phyloP scores from a whole-genome alignment of 2,329 filamentous ascomycete species.

The Trichothecium sympodiale region DNA sequence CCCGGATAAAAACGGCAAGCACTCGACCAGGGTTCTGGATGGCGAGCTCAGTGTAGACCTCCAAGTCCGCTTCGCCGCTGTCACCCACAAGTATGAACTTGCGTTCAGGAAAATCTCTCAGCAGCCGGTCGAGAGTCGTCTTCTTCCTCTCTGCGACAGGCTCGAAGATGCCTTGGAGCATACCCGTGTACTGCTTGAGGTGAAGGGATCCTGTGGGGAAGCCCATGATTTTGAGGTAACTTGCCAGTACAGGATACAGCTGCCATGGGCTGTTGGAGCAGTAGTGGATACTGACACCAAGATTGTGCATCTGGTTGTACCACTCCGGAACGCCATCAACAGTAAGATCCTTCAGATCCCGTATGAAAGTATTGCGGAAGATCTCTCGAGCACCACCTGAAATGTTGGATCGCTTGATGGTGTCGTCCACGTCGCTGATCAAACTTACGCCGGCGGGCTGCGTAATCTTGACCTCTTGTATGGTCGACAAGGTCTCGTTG shows the following conservation, averaged over 20 bases:
- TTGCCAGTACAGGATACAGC: slow-evolving; percentile 78
- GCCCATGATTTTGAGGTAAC: slow-evolving; percentile 70
- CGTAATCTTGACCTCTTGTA: slow-evolving; percentile 66
- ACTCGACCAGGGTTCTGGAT: slow-evolving; percentile 74
- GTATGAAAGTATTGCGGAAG: slow-evolving; percentile 90
- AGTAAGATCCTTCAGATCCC: slow-evolving; percentile 69
- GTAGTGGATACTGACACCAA: slow-evolving; percentile 87
- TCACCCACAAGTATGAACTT: slow-evolving; percentile 90
- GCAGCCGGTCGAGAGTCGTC: slow-evolving; percentile 71
- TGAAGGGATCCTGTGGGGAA: slow-evolving; percentile 86
- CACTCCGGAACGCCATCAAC: slow-evolving; percentile 83
- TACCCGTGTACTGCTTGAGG: slow-evolving; percentile 90
- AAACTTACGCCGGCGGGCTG: slow-evolving; percentile 74
- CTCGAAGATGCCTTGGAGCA: slow-evolving; percentile 97
- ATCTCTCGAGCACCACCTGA: slow-evolving; percentile 80
- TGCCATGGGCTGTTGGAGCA: slow-evolving; percentile 99
- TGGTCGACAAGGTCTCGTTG: slow-evolving; percentile 72
- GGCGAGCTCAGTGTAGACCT: slow-evolving; percentile 93
- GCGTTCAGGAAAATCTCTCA: slow-evolving; percentile 80
- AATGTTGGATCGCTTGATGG: slow-evolving; percentile 91
- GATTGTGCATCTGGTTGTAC: slow-evolving; percentile 66
- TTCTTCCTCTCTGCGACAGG: slow-evolving; percentile 93
- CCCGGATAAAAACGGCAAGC: slow-evolving; percentile 82
- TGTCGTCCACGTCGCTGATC: slow-evolving; percentile 97
- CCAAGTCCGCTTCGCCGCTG: slow-evolving; percentile 91